These are phyloP conservation scores for Narthecium ossifragum DNA, from an alignment of 106 monocot genomes.

Conservation along the genomic window DNA sequence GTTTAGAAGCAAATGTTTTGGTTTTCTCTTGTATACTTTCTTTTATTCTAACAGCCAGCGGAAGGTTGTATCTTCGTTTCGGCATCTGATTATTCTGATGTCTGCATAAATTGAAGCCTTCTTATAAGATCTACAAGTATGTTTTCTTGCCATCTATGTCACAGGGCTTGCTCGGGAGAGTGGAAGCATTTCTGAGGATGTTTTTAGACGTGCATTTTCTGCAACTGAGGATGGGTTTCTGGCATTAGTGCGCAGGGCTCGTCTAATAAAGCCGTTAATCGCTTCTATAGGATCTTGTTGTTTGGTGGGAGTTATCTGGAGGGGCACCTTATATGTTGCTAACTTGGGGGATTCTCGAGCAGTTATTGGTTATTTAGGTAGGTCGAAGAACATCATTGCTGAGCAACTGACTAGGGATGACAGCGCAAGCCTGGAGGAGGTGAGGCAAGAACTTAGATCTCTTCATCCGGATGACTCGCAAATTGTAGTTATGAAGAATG, in stretches of 20 bases:
- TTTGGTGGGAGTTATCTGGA: conserved; percentile 74
- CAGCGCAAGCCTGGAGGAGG: conserved; percentile 59
- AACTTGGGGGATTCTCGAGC: conserved; percentile 88
- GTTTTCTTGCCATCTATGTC: background rate
- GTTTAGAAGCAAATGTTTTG: too few species aligned
- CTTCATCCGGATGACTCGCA: conserved; percentile 55
- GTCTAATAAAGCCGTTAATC: conserved; percentile 45
- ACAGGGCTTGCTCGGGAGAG: conserved; percentile 56
- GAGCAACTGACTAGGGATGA: conserved; percentile 68
- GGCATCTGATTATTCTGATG: too few species aligned
- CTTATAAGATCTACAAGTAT: too few species aligned
- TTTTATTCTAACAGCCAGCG: too few species aligned
- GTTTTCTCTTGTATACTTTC: too few species aligned
- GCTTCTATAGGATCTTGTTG: conserved; percentile 78
- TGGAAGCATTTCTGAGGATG: conserved; percentile 59
- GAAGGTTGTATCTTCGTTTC: too few species aligned
- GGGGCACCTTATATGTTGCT: conserved; percentile 65
- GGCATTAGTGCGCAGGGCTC: conserved; percentile 46
- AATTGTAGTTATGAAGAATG: conserved; percentile 72
- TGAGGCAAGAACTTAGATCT: conserved; percentile 65
- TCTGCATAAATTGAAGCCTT: too few species aligned
- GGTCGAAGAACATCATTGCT: conserved; percentile 49
- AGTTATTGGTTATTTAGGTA: conserved; percentile 53
- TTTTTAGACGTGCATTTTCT: conserved; percentile 58
- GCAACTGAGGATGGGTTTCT: conserved; percentile 79